phyloP scores from a whole-genome alignment of 441 rosid genomes.

The Corymbia citriodora region DNA sequence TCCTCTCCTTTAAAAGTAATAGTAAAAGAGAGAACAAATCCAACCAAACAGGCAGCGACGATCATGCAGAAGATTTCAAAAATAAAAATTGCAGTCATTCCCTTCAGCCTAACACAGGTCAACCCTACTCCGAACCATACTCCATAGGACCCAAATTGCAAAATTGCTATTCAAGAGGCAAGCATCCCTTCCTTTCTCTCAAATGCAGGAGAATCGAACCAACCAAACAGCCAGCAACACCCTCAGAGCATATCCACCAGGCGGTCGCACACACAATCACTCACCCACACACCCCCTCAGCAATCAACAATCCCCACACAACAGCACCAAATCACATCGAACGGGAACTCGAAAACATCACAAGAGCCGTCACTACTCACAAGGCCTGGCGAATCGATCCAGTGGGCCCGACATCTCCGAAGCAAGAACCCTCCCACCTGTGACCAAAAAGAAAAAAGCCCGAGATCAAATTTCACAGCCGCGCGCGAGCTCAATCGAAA shows the following conservation, averaged over 20 bases:
- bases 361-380: slow-evolving; percentile 30
- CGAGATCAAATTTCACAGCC: not conserved
- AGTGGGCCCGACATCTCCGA: slow-evolving; percentile 66
- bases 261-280: not conserved
- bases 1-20: not conserved
- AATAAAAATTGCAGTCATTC: not conserved
- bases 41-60: not conserved
- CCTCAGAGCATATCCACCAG: not conserved
- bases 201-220: not conserved
- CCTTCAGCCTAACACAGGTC: not conserved
- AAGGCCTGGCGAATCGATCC: slow-evolving; percentile 82
- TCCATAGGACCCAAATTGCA: not conserved
- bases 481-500: not conserved
- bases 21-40: not conserved
- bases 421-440: not conserved
- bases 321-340: not conserved
- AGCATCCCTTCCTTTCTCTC: not conserved
- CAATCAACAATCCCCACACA: not conserved
- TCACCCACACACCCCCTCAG: not conserved
- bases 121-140: not conserved
- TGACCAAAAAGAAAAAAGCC: not conserved
- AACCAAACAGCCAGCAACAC: not conserved
- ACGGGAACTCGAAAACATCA: not conserved
- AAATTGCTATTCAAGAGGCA: not conserved
- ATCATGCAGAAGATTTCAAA: not conserved